Base-by-base conservation (phyloP, 2,329 filamentous ascomycete species). In the Didymosphaeria variabile region DNA sequence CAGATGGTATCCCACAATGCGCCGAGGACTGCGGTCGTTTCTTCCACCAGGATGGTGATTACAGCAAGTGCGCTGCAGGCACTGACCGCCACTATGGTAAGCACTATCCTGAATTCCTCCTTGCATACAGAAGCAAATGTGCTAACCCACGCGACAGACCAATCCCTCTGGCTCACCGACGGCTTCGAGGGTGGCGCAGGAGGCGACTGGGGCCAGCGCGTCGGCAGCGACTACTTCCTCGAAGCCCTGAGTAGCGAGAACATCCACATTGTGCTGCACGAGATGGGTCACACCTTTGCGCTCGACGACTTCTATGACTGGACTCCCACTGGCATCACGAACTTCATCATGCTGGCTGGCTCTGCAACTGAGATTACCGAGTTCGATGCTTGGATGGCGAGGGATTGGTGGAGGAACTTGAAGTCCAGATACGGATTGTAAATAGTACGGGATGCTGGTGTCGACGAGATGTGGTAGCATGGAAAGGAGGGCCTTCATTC, bases 311-410 rank as follows among this genome's bases (percentile, higher is more conserved):
- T 79, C 71, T 78, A 78, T 63, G 79, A 82, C 68, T 83, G 80
- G 81, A 80, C 76, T 21, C 81, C 82, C 0, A 73, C 72, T 6
- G 80, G 80, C 6, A 65, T 79, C 34, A 67, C 69, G 8, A 80
- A 73, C 67, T 84, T 83, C 70, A 75, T 83, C 63, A 83, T 84
- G 82, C 66, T 77, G 47, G 80, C 82, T 51, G 82, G 82, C 4
- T 79, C 77, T 49, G 72, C 82, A 1, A 72, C 66, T 21, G 60
- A 75, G 50, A 75, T 84, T 21, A 84, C 82, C 2, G 81, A 84
- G 45, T 84, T 84, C 52, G 82, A 84, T 55, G 80, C 79, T 21
- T 84, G 82, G 82, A 84, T 84, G 81, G 67, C 80, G 50, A 69
- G 81, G 1, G 80, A 84, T 67, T 84, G 81, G 80, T 84, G 81